Percentiles rank a stretch among this genome's conserved stretches.
Evolutionary conservation across 371 early-diverging fungal genomes (phyloP).

Genomic region (Smittium culicis): DNA sequence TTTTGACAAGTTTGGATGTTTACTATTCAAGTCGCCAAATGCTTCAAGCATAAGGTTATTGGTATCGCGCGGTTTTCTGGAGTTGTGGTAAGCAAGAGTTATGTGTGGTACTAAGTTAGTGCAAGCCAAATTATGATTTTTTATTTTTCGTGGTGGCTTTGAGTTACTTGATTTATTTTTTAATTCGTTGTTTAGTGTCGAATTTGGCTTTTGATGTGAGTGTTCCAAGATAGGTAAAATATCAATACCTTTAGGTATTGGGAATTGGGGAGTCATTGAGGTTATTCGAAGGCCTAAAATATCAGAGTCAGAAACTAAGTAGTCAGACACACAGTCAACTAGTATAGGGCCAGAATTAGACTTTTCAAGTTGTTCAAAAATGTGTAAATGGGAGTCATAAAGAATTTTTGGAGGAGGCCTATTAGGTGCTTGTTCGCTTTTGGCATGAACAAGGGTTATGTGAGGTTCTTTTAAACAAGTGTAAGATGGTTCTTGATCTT

Average conservation of each 20-base stretch:
- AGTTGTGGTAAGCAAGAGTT: conserved; percentile 16
- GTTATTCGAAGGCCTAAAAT: conserved; percentile 20
- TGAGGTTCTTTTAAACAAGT: too few relatives aligned
- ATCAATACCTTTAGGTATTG: not conserved
- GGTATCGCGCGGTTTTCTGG: conserved; percentile 16
- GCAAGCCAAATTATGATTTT: not conserved
- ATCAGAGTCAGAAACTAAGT: conserved; percentile 19
- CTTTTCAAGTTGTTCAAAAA: not conserved
- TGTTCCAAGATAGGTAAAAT: not conserved
- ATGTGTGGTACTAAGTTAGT: conserved; percentile 20
- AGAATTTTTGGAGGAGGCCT: not conserved
- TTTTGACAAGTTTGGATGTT: not conserved
- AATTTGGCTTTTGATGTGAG: not conserved
- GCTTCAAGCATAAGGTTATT: conserved; percentile 20
- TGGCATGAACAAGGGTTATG: conserved; percentile 2
- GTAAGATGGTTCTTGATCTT: too few relatives aligned
- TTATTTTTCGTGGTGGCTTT: too few relatives aligned
- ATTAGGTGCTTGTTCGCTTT: not conserved
- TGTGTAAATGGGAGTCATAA: not conserved
- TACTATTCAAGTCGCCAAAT: conserved; percentile 16
- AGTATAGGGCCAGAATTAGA: not conserved
- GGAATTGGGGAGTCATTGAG: conserved; percentile 8
- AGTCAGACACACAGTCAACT: conserved; percentile 17
- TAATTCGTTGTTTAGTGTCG: not conserved
- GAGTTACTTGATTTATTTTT: too few relatives aligned